A percentile compares a stretch with the other conserved stretches of the same genome.
Conservation (phyloP, 345 rosid genomes). For the Abelmoschus esculentus region DNA sequence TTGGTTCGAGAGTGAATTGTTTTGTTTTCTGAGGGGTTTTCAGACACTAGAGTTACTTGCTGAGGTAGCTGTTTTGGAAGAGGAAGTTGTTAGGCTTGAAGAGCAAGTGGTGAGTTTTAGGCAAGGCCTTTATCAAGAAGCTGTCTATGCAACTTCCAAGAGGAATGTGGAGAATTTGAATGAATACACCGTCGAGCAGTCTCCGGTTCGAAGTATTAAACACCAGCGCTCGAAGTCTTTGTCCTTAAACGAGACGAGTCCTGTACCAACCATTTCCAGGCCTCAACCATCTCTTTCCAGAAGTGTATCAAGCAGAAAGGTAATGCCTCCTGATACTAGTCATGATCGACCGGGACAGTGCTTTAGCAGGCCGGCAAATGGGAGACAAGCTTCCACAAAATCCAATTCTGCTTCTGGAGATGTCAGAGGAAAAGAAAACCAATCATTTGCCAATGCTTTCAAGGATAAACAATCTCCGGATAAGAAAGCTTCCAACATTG, state of each 20-base stretch:
- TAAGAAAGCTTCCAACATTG: slow-evolving; percentile 37
- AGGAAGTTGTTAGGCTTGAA: slow-evolving; percentile 90
- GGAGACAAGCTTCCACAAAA: slow-evolving; percentile 35
- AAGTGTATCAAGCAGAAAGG: slow-evolving; percentile 60
- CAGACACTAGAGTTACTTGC: slow-evolving; percentile 95
- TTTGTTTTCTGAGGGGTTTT: slow-evolving; percentile 3
- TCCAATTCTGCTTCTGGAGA: slow-evolving; percentile 34
- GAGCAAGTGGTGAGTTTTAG: slow-evolving; percentile 85
- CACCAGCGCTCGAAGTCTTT: slow-evolving; percentile 75
- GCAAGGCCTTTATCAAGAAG: slow-evolving; percentile 84
- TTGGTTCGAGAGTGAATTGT: slow-evolving; percentile 12
- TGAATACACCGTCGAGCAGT: slow-evolving; percentile 31
- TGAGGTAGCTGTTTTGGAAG: slow-evolving; percentile 97
- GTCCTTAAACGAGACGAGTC: slow-evolving; percentile 50
- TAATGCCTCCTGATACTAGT: slow-evolving; percentile 34
- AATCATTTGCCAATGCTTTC: slow-evolving; percentile 35
- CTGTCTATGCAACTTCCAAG: slow-evolving; percentile 57
- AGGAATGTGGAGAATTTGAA: slow-evolving; percentile 46
- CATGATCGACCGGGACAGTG: slow-evolving; percentile 26
- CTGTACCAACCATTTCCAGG: slow-evolving; percentile 29
- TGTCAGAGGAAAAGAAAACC: slow-evolving; percentile 58
- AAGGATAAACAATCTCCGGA: slow-evolving; percentile 53
- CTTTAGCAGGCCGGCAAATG: slow-evolving; percentile 30
- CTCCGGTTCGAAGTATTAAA: slow-evolving; percentile 40
- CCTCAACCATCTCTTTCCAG: slow-evolving; percentile 50